Evolutionary conservation across 129 eudicot genomes (phyloP).

Genomic region (Flaveria sonorensis): DNA sequence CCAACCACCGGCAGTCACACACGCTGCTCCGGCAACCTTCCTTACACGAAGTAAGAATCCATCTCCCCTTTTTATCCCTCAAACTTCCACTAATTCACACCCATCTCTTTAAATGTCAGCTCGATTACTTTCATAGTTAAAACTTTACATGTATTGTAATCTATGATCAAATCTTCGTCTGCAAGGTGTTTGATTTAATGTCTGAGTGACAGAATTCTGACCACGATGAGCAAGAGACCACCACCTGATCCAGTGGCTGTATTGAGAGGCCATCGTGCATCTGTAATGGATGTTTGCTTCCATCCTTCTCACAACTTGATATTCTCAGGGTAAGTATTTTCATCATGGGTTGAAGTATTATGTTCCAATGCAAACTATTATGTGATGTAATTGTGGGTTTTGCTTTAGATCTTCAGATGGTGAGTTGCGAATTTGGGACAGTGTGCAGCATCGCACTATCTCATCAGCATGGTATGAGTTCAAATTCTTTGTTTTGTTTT

Average conservation of each 20-base stretch:
- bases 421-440: conserved; percentile 83
- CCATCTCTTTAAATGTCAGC: not conserved
- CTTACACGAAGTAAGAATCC: not conserved
- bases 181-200: conserved; percentile 32
- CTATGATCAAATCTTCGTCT: not conserved
- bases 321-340: conserved; percentile 56
- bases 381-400: not conserved
- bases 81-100: not conserved
- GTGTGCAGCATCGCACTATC: conserved; percentile 75
- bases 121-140: not conserved
- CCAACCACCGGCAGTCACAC: not conserved
- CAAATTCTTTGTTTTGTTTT: conserved; percentile 6
- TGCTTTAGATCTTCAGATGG: conserved; percentile 75
- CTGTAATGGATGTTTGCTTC: conserved; percentile 76
- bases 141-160: no score
- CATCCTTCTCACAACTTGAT: conserved; percentile 63
- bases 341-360: not conserved
- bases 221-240: conserved; percentile 79
- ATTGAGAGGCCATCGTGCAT: conserved; percentile 87
- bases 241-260: conserved; percentile 95
- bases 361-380: not conserved
- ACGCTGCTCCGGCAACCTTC: not conserved
- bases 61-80: not conserved
- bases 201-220: conserved; percentile 34
- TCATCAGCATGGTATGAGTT: conserved; percentile 67